These are phyloP conservation scores for Ceratocystis smalleyi DNA, from an alignment of 2,329 filamentous ascomycete genomes.

Conservation along the genomic window DNA sequence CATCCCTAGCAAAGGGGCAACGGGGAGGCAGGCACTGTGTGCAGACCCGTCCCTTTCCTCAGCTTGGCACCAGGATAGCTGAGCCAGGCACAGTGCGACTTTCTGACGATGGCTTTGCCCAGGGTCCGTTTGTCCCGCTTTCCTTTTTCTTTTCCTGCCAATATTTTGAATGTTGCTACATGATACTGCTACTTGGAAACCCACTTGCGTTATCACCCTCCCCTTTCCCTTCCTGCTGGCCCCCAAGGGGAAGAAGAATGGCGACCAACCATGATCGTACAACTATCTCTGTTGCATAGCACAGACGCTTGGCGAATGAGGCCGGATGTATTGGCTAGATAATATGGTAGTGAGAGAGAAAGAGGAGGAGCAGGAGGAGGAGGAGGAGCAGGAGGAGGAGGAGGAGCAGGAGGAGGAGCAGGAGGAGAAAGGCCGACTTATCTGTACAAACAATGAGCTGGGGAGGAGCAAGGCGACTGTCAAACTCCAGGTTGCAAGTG, in stretches of 20 bases:
- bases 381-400: neutral
- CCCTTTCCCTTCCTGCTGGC: neutral
- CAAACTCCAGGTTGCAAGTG: too few species aligned
- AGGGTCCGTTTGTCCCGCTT: neutral
- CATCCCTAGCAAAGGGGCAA: neutral
- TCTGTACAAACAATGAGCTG: too few species aligned
- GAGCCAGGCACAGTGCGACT: too few species aligned
- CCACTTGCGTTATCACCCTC: neutral
- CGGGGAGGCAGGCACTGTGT: neutral
- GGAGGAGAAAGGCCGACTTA: too few species aligned
- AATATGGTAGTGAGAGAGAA: neutral
- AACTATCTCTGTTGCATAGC: neutral
- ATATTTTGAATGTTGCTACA: neutral
- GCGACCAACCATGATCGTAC: neutral
- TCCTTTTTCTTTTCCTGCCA: neutral
- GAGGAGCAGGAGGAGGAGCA: neutral
- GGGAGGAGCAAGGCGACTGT: too few species aligned
- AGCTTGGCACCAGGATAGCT: too few species aligned
- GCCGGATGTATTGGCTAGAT: neutral
- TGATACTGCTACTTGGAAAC: neutral
- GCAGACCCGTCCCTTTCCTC: too few species aligned
- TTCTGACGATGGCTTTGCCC: conserved; percentile 2
- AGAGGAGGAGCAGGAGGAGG: neutral
- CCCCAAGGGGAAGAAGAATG: neutral
- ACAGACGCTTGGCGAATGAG: neutral